Evolutionary conservation across 805 yeast species (phyloP), one percentile per base, ranked within the genome.

Genomic region (Kuraishia hungarica): DNA sequence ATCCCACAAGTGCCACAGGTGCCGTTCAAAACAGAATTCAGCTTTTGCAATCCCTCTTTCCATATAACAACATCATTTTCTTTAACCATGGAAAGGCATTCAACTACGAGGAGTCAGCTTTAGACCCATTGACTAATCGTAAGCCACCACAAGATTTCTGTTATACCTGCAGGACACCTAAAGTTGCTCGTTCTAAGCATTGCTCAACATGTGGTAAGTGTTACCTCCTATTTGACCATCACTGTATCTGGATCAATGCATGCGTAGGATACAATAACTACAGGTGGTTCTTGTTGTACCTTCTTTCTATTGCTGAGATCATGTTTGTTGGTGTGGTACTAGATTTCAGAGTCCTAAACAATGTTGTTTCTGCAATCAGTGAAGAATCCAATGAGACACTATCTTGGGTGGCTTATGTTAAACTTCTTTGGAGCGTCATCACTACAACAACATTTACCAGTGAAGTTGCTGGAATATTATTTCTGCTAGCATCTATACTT

Each of bases 101-200:
- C 17, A 19, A 26, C 13, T 23, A 51, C 28, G 26, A n/a, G 19
- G 21, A 23, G 8, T 13, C 6, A 26, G 19, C 48, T 13, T 2
- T 17, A 6, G 43, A 35, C 3, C n/a, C 43, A 35, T 15, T 13
- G 43, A 10, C 17, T 8, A 35, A 35, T 17, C 13, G 22, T 15
- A 63, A 24, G 52, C 55, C 19, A 78, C 82, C 60, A 24, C 64
- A 13, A 73, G 76, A 0, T 73, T 78, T 56, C 74, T 77, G 81
- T 54, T 46, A 76, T 2, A 78, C 86, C 1, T 89, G 96, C 62
- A 66, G 78, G 11, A 70, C 78, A 48, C 82, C 88, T 83, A 73
- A 92, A 58, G 82, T 88, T 15, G 90, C 96, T 1, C 71, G 96
- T 55, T 74, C 89, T 6, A 83, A 87, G 58, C 96, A 89, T 67